Evolutionary conservation across 202 grass and related monocot genomes (phyloP).

Genomic region (Schoenoplectus tabernaemontani): DNA sequence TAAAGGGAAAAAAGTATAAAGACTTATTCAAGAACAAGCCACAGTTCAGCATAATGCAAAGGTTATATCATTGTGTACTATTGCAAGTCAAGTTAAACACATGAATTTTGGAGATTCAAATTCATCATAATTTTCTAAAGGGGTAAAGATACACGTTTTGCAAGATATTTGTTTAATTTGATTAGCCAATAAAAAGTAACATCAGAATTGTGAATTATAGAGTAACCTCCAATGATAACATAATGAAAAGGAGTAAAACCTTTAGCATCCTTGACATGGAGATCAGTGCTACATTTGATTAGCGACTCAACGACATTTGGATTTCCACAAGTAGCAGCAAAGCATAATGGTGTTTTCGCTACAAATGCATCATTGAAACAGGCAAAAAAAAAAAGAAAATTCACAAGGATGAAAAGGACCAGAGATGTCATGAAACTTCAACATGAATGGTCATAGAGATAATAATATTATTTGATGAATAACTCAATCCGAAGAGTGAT

Average conservation of each 20-base stretch:
- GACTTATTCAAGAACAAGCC: neutral
- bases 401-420: neutral
- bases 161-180: neutral
- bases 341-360: neutral
- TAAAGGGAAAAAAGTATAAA: neutral
- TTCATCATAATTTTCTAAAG: neutral
- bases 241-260: neutral
- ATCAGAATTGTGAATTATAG: neutral
- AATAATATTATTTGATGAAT: too few species aligned
- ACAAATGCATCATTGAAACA: neutral
- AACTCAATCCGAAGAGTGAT: too few species aligned
- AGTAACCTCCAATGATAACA: constrained; percentile 12
- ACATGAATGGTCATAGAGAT: too few species aligned
- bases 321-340: neutral
- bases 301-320: neutral
- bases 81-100: neutral
- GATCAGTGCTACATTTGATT: neutral
- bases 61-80: neutral
- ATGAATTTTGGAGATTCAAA: neutral
- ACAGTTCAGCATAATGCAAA: neutral
- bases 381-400: neutral
- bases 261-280: constrained; percentile 5
- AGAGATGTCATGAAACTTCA: too few species aligned
- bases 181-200: neutral
- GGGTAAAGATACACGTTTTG: too few species aligned